Evolutionary conservation across 139 green algal species (phyloP).

Genomic region (Coccomyxa sp.): DNA sequence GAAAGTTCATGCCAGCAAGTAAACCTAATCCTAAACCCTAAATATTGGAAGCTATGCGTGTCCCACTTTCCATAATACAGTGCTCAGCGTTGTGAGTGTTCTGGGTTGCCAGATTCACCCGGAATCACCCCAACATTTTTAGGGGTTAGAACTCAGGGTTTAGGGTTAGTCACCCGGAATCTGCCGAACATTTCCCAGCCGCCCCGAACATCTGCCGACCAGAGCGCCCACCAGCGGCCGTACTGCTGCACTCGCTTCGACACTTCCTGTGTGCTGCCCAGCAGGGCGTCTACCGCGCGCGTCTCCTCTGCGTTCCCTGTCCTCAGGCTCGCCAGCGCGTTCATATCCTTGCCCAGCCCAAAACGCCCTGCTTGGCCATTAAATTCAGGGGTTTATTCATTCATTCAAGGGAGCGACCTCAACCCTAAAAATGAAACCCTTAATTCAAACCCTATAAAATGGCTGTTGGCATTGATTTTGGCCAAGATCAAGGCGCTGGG

Average conservation of each 20-base stretch:
- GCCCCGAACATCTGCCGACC: neutral
- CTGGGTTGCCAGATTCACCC: neutral
- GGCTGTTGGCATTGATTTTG: too few relatives aligned
- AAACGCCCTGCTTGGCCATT: neutral
- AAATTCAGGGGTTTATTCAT: too few relatives aligned
- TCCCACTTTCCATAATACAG: neutral
- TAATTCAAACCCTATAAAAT: too few relatives aligned
- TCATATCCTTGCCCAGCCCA: slow-evolving; percentile 6
- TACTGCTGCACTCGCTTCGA: neutral
- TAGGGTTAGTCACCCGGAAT: neutral
- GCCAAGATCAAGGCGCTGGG: too few relatives aligned
- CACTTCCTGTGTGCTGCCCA: neutral
- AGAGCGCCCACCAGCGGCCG: neutral
- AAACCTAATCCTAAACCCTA: neutral
- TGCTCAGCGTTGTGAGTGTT: neutral
- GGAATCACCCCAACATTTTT: too few relatives aligned
- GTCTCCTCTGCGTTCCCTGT: neutral
- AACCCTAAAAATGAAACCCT: too few relatives aligned
- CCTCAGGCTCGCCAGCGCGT: neutral
- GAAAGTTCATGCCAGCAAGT: neutral
- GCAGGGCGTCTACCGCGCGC: neutral
- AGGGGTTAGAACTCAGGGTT: too few relatives aligned
- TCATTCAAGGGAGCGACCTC: too few relatives aligned
- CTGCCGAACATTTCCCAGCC: neutral
- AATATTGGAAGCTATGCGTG: neutral